phyloP scores from a whole-genome alignment of 208 protist genomes.

The Tetramitus jugosus region DNA sequence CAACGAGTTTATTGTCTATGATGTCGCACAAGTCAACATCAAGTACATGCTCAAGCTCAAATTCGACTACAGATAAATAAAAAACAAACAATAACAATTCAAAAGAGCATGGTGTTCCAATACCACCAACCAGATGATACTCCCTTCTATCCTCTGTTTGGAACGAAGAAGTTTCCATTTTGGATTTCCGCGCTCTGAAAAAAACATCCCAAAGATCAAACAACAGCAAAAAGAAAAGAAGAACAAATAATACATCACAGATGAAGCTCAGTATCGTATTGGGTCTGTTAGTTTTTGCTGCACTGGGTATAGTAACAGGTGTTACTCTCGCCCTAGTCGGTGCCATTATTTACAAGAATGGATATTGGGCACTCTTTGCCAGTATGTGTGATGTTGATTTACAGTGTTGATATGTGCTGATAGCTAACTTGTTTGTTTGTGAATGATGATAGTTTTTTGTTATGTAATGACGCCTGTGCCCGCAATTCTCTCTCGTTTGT shows the following conservation, averaged over 20 bases:
- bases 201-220: too few relatives aligned
- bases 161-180: too few relatives aligned
- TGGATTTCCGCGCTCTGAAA: too few relatives aligned
- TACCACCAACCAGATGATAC: too few relatives aligned
- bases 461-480: neutral
- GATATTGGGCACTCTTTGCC: neutral
- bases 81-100: too few relatives aligned
- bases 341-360: neutral
- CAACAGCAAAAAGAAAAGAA: too few relatives aligned
- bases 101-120: too few relatives aligned
- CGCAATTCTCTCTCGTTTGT: neutral
- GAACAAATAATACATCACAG: too few relatives aligned
- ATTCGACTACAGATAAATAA: conserved; percentile 14
- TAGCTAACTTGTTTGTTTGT: too few relatives aligned
- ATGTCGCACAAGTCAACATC: conserved; percentile 62
- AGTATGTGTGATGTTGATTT: too few relatives aligned
- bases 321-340: neutral
- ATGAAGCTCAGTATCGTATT: neutral
- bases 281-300: neutral
- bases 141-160: too few relatives aligned
- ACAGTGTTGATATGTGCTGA: too few relatives aligned
- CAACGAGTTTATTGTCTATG: conserved; percentile 81
- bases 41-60: conserved; percentile 48
- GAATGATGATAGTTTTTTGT: neutral
- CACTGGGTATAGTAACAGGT: neutral